phyloP scores from a whole-genome alignment of 345 rosid genomes.

The Pistacia atlantica region DNA sequence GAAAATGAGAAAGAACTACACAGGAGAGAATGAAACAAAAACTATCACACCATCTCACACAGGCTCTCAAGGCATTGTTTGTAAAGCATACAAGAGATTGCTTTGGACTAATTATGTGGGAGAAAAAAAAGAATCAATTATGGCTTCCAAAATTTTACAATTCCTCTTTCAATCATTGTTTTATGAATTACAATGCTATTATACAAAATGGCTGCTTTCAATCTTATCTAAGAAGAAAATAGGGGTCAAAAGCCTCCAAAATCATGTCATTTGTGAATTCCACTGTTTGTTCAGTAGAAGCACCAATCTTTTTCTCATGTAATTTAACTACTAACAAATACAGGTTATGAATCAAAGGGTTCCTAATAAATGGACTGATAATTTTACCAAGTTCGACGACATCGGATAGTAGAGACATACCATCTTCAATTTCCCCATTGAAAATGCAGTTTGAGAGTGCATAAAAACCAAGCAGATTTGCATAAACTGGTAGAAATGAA shows the following conservation, averaged over 20 bases:
- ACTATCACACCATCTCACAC: no score
- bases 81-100: no score
- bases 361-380: conserved; percentile 59
- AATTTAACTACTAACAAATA: conserved; percentile 48
- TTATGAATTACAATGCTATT: conserved; percentile 13
- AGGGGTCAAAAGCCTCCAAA: conserved; percentile 81
- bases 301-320: conserved; percentile 43
- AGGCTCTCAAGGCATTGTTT: no score
- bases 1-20: no score
- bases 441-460: conserved; percentile 66
- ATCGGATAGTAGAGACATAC: conserved; percentile 34
- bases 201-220: conserved; percentile 8
- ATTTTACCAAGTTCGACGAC: conserved; percentile 56
- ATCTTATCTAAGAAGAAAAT: conserved; percentile 63
- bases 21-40: no score
- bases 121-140: no score
- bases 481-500: conserved; percentile 78
- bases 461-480: conserved; percentile 78
- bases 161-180: background rate
- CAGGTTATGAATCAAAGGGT: conserved; percentile 71
- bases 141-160: conserved; percentile 1
- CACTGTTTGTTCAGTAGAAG: conserved; percentile 15
- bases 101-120: no score
- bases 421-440: conserved; percentile 33
- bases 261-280: conserved; percentile 26